These are phyloP conservation scores for Populus nigra DNA, from an alignment of 345 rosid genomes.

Conservation along the genomic window DNA sequence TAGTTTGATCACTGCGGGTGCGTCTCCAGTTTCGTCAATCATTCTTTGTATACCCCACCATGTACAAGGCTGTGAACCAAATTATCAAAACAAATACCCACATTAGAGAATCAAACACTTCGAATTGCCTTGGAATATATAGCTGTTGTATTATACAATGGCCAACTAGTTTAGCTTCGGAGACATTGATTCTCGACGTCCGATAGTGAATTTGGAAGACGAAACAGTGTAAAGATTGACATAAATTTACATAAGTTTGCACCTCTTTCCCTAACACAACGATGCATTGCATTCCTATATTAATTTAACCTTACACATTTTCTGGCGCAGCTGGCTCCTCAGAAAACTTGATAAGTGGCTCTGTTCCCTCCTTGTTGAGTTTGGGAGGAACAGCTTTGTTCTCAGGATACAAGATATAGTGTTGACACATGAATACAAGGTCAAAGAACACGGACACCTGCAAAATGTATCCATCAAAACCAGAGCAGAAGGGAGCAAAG, in stretches of 20 bases:
- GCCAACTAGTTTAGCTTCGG: not conserved
- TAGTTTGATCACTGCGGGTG: too few relatives aligned
- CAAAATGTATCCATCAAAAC: slow-evolving; percentile 16
- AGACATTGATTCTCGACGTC: not conserved
- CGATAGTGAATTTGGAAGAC: not conserved
- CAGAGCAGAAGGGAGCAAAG: not conserved
- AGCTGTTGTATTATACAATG: not conserved
- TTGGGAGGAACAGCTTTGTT: slow-evolving; percentile 26
- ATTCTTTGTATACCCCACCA: too few relatives aligned
- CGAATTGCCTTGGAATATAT: not conserved
- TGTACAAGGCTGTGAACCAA: not conserved
- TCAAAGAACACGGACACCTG: slow-evolving; percentile 81
- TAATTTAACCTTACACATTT: slow-evolving; percentile 32
- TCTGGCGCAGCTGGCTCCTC: slow-evolving; percentile 30
- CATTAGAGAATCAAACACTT: not conserved
- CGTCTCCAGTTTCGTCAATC: too few relatives aligned
- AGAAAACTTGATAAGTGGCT: slow-evolving; percentile 54
- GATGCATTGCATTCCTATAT: not conserved
- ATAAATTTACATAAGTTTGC: not conserved
- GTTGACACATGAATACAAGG: slow-evolving; percentile 81
- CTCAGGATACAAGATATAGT: slow-evolving; percentile 65
- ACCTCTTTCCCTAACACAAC: not conserved
- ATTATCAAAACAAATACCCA: not conserved
- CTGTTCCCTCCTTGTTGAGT: slow-evolving; percentile 35
- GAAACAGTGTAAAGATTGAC: not conserved